Evolutionary conservation across 2,329 filamentous ascomycete species (phyloP).

Genomic region (Ophiostoma australiae): DNA sequence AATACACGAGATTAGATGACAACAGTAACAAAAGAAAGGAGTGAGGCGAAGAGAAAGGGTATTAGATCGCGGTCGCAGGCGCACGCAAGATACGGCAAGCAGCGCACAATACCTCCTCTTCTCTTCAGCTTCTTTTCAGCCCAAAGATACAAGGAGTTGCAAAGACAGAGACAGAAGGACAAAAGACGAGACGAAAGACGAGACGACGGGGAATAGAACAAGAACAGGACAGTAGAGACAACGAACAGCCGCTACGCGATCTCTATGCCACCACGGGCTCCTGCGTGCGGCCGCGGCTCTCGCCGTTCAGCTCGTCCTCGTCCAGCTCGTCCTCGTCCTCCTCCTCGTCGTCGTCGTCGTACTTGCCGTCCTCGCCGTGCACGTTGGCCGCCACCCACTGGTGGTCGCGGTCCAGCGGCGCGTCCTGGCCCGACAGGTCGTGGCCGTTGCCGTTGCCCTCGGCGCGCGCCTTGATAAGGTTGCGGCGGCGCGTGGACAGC

Average conservation of each 20-base stretch:
- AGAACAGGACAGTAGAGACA: background rate
- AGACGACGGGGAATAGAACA: background rate
- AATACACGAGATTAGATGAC: background rate
- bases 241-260: no score
- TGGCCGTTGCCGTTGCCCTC: slow-evolving; percentile 73
- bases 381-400: slow-evolving; percentile 75
- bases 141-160: background rate
- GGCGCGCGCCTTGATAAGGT: slow-evolving; percentile 61
- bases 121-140: background rate
- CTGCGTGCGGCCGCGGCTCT: slow-evolving; percentile 53
- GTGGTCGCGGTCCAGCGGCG: slow-evolving; percentile 69
- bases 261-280: slow-evolving; percentile 46
- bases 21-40: background rate
- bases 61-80: background rate
- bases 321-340: slow-evolving; percentile 32
- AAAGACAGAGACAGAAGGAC: background rate
- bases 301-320: slow-evolving; percentile 52
- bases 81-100: slow-evolving; percentile 10
- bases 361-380: slow-evolving; percentile 64
- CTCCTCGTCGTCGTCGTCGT: slow-evolving; percentile 45
- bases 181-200: background rate
- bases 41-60: background rate
- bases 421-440: slow-evolving; percentile 79
- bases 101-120: background rate
- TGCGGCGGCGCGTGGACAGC: slow-evolving; percentile 76